Base-by-base conservation (phyloP, 75 land plant genomes). In the Pinus tabuliformis region DNA sequence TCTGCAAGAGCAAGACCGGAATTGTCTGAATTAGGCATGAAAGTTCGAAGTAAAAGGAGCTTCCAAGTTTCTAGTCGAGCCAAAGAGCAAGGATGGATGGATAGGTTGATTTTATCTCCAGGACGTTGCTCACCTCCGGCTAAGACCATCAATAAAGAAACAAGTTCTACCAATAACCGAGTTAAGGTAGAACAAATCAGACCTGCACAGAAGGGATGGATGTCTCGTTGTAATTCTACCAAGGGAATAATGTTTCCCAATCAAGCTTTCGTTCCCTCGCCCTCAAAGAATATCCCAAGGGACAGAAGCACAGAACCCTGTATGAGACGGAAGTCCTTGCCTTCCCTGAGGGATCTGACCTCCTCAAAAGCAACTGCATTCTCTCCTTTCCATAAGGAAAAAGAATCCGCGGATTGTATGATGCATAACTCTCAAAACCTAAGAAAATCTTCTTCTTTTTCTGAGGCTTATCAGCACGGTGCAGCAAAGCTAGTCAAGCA, bases 211-310 rank as follows among this genome's bases (percentile, higher is more conserved):
- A 20, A 66, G n/a, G 9, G 21, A 39, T 68, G 71, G 71, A 68
- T 68, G 20, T 68, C 71, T 68, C 71, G 49, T 20, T 68, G 49
- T 37, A 42, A 5, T 39, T 68, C 71, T 68, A 68, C 71, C 9
- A 42, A 68, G 71, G 71, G n/a, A 18, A 39, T 66, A 66, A 37
- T 66, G 71, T 66, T 66, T 66, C 71, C 71, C 20, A 66, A 66
- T 39, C 21, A 52, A 39, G 71, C 49, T 39, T 66, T 66, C 9
- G 71, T 66, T 66, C 39, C 71, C n/a, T 66, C 71, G 3, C 45
- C 71, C 45, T 66, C 17, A 36, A 39, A 39, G 49, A 64, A 64
- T 36, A 2, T 6, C 42, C 49, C 70, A 66, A 33, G 30, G 70
- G 45, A 17, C 21, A 20, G n/a, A n/a, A 42, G 13, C 45, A 68